phyloP scores from a whole-genome alignment of 805 yeast species.

The Metschnikowia anglica region DNA sequence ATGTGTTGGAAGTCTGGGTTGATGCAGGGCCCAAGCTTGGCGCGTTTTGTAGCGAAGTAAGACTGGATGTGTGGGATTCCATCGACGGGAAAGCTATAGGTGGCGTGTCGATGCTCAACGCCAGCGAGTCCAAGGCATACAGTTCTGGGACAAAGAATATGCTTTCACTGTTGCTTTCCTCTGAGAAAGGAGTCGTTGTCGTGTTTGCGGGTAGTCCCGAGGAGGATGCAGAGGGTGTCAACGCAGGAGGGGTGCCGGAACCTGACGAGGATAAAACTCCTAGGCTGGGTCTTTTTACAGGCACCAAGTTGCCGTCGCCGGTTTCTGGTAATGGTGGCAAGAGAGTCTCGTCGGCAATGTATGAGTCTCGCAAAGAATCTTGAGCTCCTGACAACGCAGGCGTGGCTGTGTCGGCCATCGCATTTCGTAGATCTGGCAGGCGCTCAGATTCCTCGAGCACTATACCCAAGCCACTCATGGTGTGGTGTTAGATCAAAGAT shows the following conservation, averaged over 20 bases:
- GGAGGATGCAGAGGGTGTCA: slow-evolving; percentile 2
- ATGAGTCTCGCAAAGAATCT: background rate
- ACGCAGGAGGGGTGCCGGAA: background rate
- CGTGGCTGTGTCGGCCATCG: background rate
- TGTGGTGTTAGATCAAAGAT: background rate
- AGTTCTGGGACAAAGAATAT: slow-evolving; percentile 13
- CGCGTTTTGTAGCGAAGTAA: slow-evolving; percentile 4
- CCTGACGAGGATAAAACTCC: background rate
- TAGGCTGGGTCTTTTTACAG: background rate
- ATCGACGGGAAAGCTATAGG: slow-evolving; percentile 20
- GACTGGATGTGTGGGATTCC: slow-evolving; percentile 10
- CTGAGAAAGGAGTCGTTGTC: slow-evolving; percentile 2
- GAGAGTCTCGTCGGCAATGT: slow-evolving; percentile 17
- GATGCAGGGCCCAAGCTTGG: slow-evolving; percentile 6
- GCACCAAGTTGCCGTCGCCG: background rate
- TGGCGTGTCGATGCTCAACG: slow-evolving; percentile 21
- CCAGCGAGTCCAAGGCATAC: slow-evolving; percentile 30
- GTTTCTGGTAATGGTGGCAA: slow-evolving; percentile 27
- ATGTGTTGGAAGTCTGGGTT: slow-evolving; percentile 13
- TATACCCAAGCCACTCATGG: slow-evolving; percentile 22
- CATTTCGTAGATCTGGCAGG: slow-evolving; percentile 15
- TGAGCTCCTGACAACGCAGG: slow-evolving; percentile 1
- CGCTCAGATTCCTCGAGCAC: slow-evolving; percentile 20
- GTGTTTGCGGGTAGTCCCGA: slow-evolving; percentile 2
- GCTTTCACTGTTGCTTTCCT: slow-evolving; percentile 3